phyloP scores from a whole-genome alignment of 2,329 filamentous ascomycete species.

The Chaetomium sp. region DNA sequence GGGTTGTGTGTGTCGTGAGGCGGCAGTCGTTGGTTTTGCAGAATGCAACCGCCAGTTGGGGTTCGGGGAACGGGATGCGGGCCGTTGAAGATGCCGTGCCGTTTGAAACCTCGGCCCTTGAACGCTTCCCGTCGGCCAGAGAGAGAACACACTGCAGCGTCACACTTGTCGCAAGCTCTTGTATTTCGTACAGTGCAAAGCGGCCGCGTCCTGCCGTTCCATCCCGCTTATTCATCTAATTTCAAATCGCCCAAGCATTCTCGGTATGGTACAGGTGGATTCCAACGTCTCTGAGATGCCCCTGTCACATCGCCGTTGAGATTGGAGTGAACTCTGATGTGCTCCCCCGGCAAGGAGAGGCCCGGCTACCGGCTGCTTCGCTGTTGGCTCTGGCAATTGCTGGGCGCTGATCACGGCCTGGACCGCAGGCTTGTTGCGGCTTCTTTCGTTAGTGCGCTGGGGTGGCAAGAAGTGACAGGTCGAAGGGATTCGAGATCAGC shows the following conservation, averaged over 20 bases:
- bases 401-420: slow-evolving; percentile 30
- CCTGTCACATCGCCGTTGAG: slow-evolving; percentile 12
- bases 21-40: slow-evolving; percentile 8
- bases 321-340: slow-evolving; percentile 1
- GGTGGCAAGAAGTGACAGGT: slow-evolving; percentile 5
- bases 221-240: slow-evolving; percentile 19
- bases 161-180: slow-evolving; percentile 6
- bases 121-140: not conserved
- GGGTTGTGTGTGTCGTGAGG: slow-evolving; percentile 1
- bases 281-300: not conserved
- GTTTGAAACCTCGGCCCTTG: not conserved
- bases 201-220: slow-evolving; percentile 3
- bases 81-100: not conserved
- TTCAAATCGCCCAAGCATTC: not conserved
- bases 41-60: slow-evolving; percentile 14
- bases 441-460: slow-evolving; percentile 15
- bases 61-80: not conserved
- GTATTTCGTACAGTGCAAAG: slow-evolving; percentile 17
- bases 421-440: slow-evolving; percentile 18
- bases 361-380: slow-evolving; percentile 13
- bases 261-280: slow-evolving; percentile 11
- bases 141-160: slow-evolving; percentile 6
- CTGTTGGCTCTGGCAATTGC: slow-evolving; percentile 20
- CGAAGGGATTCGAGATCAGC: not conserved
- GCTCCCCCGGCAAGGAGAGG: slow-evolving; percentile 13